phyloP scores from a whole-genome alignment of 495 filamentous ascomycete species.

The Talaromyces adpressus region DNA sequence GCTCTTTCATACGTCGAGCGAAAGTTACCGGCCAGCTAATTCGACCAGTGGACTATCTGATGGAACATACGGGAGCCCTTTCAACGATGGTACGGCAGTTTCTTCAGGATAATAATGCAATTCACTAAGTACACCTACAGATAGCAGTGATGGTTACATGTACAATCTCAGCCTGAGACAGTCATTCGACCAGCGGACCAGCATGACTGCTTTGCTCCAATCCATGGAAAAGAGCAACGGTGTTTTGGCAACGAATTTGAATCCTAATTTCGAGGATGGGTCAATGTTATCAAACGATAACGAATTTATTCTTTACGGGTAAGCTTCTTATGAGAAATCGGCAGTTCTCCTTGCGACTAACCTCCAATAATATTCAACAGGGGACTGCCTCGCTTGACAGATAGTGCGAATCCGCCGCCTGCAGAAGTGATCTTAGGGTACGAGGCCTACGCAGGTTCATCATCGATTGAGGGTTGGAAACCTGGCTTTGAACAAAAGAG shows the following conservation, averaged over 20 bases:
- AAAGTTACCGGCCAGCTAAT: background rate
- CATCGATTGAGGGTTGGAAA: constrained; percentile 20
- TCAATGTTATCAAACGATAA: constrained; percentile 52
- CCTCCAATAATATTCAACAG: no score
- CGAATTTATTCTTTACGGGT: constrained; percentile 34
- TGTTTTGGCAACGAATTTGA: constrained; percentile 37
- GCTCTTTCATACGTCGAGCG: background rate
- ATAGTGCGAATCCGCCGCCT: constrained; percentile 19
- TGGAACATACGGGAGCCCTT: background rate
- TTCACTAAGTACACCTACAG: background rate
- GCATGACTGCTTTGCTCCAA: constrained; percentile 30
- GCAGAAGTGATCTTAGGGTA: constrained; percentile 36
- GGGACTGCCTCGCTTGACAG: constrained; percentile 8
- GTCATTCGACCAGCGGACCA: constrained; percentile 39
- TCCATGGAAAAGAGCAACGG: constrained; percentile 32
- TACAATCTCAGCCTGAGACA: constrained; percentile 3
- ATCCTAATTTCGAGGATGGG: constrained; percentile 48
- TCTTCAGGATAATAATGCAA: background rate
- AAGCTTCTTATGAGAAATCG: no score
- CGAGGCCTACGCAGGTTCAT: constrained; percentile 31
- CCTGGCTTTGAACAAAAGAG: constrained; percentile 23
- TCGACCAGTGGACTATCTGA: constrained; percentile 4
- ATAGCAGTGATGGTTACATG: background rate
- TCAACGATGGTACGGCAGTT: constrained; percentile 5
- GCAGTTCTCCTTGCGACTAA: no score